Evolutionary conservation across 371 early-diverging fungal genomes (phyloP).

Genomic region (Mortierella sp.): DNA sequence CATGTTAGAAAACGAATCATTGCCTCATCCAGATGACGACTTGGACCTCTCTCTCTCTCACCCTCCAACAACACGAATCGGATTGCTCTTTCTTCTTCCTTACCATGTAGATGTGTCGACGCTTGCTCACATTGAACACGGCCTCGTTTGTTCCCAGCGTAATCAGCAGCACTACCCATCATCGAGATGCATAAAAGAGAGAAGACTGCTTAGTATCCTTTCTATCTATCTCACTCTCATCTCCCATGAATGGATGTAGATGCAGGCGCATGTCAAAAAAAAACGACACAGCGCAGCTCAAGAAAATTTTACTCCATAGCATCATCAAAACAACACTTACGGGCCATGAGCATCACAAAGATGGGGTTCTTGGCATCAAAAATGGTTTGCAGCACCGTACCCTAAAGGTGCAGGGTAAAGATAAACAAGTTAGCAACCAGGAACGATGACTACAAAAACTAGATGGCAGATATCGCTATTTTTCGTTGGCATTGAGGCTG

Average conservation of each 20-base stretch:
- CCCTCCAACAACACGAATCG: no score
- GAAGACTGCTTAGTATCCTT: not conserved
- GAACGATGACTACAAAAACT: not conserved
- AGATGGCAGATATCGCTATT: conserved; percentile 3
- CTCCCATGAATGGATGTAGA: not conserved
- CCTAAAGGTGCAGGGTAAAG: conserved; percentile 49
- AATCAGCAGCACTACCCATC: conserved; percentile 59
- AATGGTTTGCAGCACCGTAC: conserved; percentile 72
- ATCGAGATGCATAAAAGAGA: not conserved
- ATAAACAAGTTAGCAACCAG: not conserved
- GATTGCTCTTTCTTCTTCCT: not conserved
- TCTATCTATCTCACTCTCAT: not conserved
- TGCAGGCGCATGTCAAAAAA: not conserved
- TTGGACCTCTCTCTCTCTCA: no score
- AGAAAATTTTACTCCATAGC: not conserved
- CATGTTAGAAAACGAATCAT: no score
- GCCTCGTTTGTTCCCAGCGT: conserved; percentile 69
- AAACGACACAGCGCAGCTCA: not conserved
- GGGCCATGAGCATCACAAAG: conserved; percentile 70
- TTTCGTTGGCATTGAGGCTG: no score
- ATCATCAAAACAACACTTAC: conserved; percentile 50
- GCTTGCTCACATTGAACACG: conserved; percentile 71
- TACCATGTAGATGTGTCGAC: conserved; percentile 71
- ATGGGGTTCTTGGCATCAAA: conserved; percentile 71
- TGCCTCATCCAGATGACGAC: no score